Percentiles rank a stretch among this genome's conserved stretches.
phyloP scores from a whole-genome alignment of 2,329 filamentous ascomycete genomes.

The Nannizzia gypsea region DNA sequence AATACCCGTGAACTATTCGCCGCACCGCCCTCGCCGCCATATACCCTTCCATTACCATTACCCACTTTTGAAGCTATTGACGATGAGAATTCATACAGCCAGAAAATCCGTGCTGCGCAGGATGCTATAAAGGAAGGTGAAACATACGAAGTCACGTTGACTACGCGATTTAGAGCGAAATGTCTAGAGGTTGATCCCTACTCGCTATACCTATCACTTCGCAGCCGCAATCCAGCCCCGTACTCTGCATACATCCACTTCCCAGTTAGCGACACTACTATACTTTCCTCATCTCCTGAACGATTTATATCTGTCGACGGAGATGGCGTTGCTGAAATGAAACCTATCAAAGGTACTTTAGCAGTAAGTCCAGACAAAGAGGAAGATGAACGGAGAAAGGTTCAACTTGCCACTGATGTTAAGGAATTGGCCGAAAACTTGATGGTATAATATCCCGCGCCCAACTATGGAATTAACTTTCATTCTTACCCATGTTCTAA shows the following conservation, averaged over 20 bases:
- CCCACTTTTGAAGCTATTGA: constrained; percentile 12
- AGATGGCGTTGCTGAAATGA: constrained; percentile 45
- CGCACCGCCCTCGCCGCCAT: constrained; percentile 2
- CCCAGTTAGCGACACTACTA: constrained; percentile 44
- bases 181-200: constrained; percentile 19
- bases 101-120: constrained; percentile 58
- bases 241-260: constrained; percentile 75
- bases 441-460: constrained; percentile 43
- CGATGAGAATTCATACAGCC: constrained; percentile 45
- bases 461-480: neutral
- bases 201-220: constrained; percentile 56
- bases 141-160: constrained; percentile 78
- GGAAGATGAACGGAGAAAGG: constrained; percentile 54
- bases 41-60: constrained; percentile 6
- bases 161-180: constrained; percentile 57
- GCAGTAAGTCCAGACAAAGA: constrained; percentile 60
- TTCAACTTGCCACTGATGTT: constrained; percentile 55
- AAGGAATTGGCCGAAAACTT: constrained; percentile 94
- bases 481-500: neutral
- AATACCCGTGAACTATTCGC: constrained; percentile 6
- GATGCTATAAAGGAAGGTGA: constrained; percentile 61
- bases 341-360: constrained; percentile 96
- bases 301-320: constrained; percentile 65
- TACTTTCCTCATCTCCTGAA: constrained; percentile 78
- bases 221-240: constrained; percentile 62